A percentile compares a stretch with the other conserved stretches of the same genome.
phyloP scores from a whole-genome alignment of 176 grass and related monocot genomes.

The Olyra latifolia region DNA sequence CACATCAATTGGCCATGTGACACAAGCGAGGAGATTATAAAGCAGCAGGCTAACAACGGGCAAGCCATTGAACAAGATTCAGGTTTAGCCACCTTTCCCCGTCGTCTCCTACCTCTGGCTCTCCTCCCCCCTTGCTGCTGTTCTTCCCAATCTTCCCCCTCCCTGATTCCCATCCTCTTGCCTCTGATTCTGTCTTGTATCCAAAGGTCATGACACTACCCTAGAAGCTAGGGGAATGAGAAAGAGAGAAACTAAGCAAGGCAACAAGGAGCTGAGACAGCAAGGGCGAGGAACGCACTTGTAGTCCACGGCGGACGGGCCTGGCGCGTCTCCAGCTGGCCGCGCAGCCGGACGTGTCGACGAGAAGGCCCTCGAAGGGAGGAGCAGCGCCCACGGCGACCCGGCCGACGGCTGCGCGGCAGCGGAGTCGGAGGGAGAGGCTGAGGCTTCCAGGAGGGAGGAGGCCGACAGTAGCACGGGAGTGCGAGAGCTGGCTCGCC shows the following conservation, averaged over 20 bases:
- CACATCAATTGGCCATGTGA: too few species aligned
- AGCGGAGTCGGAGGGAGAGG: background rate
- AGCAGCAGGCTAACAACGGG: too few species aligned
- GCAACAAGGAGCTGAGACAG: background rate
- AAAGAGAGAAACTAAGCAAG: background rate
- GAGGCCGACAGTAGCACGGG: background rate
- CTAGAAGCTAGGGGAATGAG: background rate
- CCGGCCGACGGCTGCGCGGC: background rate
- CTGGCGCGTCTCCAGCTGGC: conserved; percentile 32
- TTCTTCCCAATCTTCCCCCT: too few species aligned
- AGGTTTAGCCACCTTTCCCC: too few species aligned
- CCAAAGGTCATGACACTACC: too few species aligned
- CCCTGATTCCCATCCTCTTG: too few species aligned
- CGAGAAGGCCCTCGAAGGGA: conserved; percentile 42
- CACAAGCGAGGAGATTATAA: too few species aligned
- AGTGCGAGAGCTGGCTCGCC: background rate
- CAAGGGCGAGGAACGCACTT: conserved; percentile 41
- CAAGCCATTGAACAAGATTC: too few species aligned
- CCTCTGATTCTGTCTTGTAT: too few species aligned
- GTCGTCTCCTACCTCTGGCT: too few species aligned
- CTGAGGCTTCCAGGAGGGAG: conserved; percentile 33
- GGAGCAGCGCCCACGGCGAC: background rate
- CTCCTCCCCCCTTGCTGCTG: too few species aligned
- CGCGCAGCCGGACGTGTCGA: conserved; percentile 33
- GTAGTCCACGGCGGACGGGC: conserved; percentile 37